Base-by-base conservation (phyloP, 1,284 basidiomycete genomes). In the Puccinia horiana region DNA sequence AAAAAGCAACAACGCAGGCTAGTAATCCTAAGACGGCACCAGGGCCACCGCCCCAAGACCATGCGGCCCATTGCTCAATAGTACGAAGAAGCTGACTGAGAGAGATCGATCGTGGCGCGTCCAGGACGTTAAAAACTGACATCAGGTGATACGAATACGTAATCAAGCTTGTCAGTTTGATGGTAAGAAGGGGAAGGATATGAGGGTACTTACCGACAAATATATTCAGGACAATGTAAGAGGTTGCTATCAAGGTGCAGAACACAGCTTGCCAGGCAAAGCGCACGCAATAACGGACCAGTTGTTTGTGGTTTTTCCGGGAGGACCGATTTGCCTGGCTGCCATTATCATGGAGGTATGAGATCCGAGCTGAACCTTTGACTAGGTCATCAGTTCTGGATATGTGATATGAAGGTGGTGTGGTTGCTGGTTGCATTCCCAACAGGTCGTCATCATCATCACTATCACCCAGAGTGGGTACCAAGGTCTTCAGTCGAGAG, bases 11-110 rank as follows among this genome's bases (percentile, higher is more conserved):
- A 37, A 81, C 56, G 32, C 78, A 81, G 26, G 78, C 78, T 20
- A 81, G 69, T 20, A 81, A 67, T 29, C 69, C 78, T 40, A 81
- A 61, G 52, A 81, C 40, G 26, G 78, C 78, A 18, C 78, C 78
- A 29, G 78, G 78, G 44, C 78, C 78, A 49, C 78, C 78, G 32
- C 78, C 78, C 78, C 78, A 81, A 44, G 78, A 81, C 78, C 78
- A 81, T 61, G 78, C 67, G 4, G 78, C 78, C 78, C 78, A 81
- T 58, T 81, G 78, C 54, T 72, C 67, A 40, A 81, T 81, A 16
- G 37, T 81, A 20, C 78, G 78, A 29, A 81, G 69, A 40, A 81
- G 54, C 44, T 73, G 78, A 18, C 69, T 73, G 37, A 81, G 78
- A 47, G 65, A 54, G 42, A 81, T 81, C n/a, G 78, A 81, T 47